Conservation (phyloP, 228 moss, liverwort and hornwort genomes). For the Sphagnum magellanicum region DNA sequence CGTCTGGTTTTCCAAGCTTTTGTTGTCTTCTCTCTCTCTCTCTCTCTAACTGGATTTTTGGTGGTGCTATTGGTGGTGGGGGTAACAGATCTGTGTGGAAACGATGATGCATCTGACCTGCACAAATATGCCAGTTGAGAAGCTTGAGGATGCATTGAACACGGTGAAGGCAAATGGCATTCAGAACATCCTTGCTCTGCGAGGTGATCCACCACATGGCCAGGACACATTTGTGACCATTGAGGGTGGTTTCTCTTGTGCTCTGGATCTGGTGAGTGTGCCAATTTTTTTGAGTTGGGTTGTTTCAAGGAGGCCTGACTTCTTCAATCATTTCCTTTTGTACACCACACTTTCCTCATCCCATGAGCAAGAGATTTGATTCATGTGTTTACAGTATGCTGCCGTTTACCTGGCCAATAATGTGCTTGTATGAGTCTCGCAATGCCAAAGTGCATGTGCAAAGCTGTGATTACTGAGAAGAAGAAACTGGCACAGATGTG, state of each 20-base stretch:
- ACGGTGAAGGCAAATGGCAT: constrained; percentile 71
- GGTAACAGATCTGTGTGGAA: constrained; percentile 78
- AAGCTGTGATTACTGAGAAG: too few species aligned
- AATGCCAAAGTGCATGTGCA: too few species aligned
- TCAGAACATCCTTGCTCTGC: constrained; percentile 95
- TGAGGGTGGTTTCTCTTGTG: constrained; percentile 80
- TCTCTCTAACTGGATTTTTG: too few species aligned
- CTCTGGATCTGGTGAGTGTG: constrained; percentile 71
- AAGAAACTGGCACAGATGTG: too few species aligned
- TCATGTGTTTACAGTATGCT: neutral
- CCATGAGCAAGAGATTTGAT: neutral
- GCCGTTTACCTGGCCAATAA: too few species aligned
- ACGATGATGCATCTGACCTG: constrained; percentile 99
- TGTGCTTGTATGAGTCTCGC: too few species aligned
- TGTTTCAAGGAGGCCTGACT: too few species aligned
- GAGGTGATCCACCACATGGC: constrained; percentile 96
- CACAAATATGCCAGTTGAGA: constrained; percentile 96
- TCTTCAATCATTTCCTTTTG: too few species aligned
- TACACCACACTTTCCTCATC: too few species aligned
- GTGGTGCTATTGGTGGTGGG: neutral
- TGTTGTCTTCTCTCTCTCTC: too few species aligned
- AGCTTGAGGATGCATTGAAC: constrained; percentile 67
- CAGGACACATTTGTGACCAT: constrained; percentile 83
- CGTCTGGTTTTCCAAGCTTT: too few species aligned
- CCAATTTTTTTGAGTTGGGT: neutral